phyloP scores from a whole-genome alignment of 169 alveolate genomes.

The Pseudocohnilembus persalinus region DNA sequence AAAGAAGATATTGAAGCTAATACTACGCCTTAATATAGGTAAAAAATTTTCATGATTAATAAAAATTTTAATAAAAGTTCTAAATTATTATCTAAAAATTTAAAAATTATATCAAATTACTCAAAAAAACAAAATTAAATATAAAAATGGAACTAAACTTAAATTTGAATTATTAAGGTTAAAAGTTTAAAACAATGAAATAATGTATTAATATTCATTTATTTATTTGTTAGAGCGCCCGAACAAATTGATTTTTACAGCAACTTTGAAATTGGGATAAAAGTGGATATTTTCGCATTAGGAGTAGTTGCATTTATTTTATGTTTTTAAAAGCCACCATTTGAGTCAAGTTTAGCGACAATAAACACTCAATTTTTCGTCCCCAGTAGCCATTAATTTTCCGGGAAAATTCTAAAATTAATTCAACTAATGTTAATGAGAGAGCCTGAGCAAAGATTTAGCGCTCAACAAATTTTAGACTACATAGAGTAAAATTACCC shows the following conservation, averaged over 20 bases:
- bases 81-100: too few relatives aligned
- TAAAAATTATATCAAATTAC: too few relatives aligned
- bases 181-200: too few relatives aligned
- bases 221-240: conserved; percentile 83
- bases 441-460: conserved; percentile 54
- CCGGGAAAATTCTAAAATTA: conserved; percentile 48
- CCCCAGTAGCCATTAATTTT: conserved; percentile 49
- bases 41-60: too few relatives aligned
- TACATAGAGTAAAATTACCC: conserved; percentile 1
- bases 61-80: too few relatives aligned
- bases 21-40: conserved; percentile 64
- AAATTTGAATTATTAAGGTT: too few relatives aligned
- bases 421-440: conserved; percentile 45
- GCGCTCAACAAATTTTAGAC: conserved; percentile 43
- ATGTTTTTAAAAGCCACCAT: conserved; percentile 63
- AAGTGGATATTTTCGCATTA: conserved; percentile 79
- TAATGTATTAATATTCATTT: too few relatives aligned
- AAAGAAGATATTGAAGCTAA: conserved; percentile 64
- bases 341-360: conserved; percentile 55
- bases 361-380: conserved; percentile 51
- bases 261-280: conserved; percentile 57
- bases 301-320: conserved; percentile 62
- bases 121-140: too few relatives aligned
- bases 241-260: conserved; percentile 74
- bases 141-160: too few relatives aligned